Conservation (phyloP, 495 filamentous ascomycete species). For the Aspergillus wentii region DNA sequence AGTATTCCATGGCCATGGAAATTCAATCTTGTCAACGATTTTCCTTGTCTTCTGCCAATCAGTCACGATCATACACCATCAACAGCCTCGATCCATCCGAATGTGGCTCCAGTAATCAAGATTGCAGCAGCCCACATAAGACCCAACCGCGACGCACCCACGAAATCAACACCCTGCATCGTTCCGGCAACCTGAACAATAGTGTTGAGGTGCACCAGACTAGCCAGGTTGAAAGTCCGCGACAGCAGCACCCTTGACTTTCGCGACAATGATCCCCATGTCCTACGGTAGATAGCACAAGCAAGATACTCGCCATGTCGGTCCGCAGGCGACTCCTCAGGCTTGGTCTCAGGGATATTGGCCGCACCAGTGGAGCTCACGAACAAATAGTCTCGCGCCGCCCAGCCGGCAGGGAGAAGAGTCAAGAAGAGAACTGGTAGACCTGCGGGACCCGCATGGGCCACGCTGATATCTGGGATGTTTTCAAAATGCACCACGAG, state of each 20-base stretch:
- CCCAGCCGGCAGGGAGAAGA: conserved; percentile 61
- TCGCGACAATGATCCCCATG: conserved; percentile 50
- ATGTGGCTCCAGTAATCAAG: conserved; percentile 50
- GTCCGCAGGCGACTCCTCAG: conserved; percentile 36
- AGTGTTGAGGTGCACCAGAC: conserved; percentile 55
- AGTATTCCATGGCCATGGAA: background rate
- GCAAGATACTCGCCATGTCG: conserved; percentile 54
- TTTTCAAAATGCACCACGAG: conserved; percentile 66
- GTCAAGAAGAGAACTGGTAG: conserved; percentile 43
- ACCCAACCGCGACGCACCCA: conserved; percentile 66
- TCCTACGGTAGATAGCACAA: conserved; percentile 48
- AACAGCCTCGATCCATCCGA: conserved; percentile 56
- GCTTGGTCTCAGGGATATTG: conserved; percentile 44
- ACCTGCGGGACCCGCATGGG: conserved; percentile 50
- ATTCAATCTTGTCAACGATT: no score
- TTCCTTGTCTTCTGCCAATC: background rate
- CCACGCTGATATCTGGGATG: conserved; percentile 58
- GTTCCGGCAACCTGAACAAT: conserved; percentile 57
- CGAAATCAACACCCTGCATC: conserved; percentile 59
- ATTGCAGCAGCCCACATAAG: conserved; percentile 63
- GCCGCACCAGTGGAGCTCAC: conserved; percentile 54
- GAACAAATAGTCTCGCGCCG: conserved; percentile 70
- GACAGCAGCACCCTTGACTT: conserved; percentile 61
- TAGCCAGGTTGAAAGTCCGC: conserved; percentile 57
- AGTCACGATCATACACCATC: conserved; percentile 31